Percentiles rank a stretch among this genome's conserved stretches.
Conservation (phyloP, 225 moss, liverwort and hornwort genomes). For the Anthoceros angustus region DNA sequence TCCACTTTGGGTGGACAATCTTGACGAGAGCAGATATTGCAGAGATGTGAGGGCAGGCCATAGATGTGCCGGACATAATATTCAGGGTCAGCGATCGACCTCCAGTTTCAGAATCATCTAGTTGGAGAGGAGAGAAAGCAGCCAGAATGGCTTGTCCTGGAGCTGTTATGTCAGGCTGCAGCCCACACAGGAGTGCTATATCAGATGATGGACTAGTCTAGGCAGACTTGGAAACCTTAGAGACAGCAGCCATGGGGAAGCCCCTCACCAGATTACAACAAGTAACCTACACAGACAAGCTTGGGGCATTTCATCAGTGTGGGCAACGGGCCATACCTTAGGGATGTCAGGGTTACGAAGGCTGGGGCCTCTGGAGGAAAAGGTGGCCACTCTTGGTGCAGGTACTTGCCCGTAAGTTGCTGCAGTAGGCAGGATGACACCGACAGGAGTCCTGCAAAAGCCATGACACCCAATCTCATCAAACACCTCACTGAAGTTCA, state of each 20-base stretch:
- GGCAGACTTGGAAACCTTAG: no score
- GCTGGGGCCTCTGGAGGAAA: conserved; percentile 23
- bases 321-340: conserved; percentile 6
- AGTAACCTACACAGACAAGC: no score
- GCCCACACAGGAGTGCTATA: background rate
- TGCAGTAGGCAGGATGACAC: conserved; percentile 5
- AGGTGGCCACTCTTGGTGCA: conserved; percentile 20
- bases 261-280: no score
- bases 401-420: conserved; percentile 10
- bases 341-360: conserved; percentile 6
- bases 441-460: background rate
- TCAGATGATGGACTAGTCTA: background rate
- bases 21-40: conserved; percentile 26
- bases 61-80: conserved; percentile 41
- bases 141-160: conserved; percentile 40
- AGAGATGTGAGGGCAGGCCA: conserved; percentile 37
- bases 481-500: no score
- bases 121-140: conserved; percentile 14
- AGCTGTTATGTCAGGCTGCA: conserved; percentile 32
- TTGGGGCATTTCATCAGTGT: background rate
- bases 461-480: background rate
- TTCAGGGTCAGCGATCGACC: conserved; percentile 25
- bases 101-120: conserved; percentile 3
- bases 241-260: no score
- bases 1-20: conserved; percentile 32